Base-by-base conservation (phyloP, 1,139 yeast species). In the Geotrichum aggregatum region DNA sequence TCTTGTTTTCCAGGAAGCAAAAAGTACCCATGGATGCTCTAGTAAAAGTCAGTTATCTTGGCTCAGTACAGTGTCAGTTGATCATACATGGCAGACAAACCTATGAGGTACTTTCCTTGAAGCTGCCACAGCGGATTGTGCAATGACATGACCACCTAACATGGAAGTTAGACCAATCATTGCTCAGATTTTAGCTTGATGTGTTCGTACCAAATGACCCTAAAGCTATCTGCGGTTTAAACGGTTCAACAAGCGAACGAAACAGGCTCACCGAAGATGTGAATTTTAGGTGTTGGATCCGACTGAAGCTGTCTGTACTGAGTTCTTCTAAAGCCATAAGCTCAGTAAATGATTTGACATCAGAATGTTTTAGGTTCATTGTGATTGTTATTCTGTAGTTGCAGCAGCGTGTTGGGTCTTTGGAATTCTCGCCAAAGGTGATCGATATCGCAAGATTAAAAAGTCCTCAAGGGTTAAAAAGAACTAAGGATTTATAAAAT, bases 91-190 rank as follows among this genome's bases (percentile, higher is more conserved):
- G 48, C 63, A 60, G 28, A 63, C 55, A 39, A 58, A 63, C 13
- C 56, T 56, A 8, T 47, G 46, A 5, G 58, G 61, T 1, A 61
- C 61, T 2, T 70, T 66, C 21, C 52, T 53, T 10, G 66, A 58
- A 1, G 67, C 70, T 4, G 63, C 69, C 14, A 58, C 55, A 1
- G 62, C 61, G 3, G 63, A 57, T 50, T 66, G 70, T 3, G 64
- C 70, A 18, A 66, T 55, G 0, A 66, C 68, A 50, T 66, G 70
- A 31, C 70, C 70, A 5, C 68, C 64, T 52, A 54, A 46, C n/a
- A n/a, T 48, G 34, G 16, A 6, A 31, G 42, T 16, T 41, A 34
- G 19, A 43, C 31, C 22, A 35, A 48, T 19, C 34, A 24, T 41
- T 33, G 24, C 38, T 10, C 16, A 30, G 5, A 5, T 24, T 24